Conservation (phyloP, 2,329 filamentous ascomycete genomes). For the Neophaeococcomyces aloes region DNA sequence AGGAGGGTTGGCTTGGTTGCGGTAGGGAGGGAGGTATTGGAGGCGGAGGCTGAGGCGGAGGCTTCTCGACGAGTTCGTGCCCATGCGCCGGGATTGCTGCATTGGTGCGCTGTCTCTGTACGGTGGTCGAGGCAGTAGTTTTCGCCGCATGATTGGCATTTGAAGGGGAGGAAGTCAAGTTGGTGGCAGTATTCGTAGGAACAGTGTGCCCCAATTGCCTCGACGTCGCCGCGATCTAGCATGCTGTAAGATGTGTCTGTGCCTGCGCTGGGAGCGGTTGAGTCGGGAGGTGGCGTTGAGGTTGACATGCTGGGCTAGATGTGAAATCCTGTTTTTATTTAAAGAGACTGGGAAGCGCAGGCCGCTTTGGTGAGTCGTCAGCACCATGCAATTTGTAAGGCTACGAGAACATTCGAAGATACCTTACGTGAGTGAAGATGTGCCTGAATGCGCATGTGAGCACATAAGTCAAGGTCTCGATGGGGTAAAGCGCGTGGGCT, state of each 20-base stretch:
- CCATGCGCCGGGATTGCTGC: constrained; percentile 51
- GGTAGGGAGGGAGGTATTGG: constrained; percentile 19
- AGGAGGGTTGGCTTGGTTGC: constrained; percentile 45
- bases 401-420: constrained; percentile 3
- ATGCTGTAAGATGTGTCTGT: constrained; percentile 20
- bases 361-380: constrained; percentile 1
- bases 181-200: constrained; percentile 84
- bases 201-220: constrained; percentile 82
- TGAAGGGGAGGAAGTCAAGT: constrained; percentile 91
- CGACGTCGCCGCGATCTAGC: constrained; percentile 56
- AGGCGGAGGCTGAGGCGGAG: constrained; percentile 23
- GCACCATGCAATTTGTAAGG: not conserved
- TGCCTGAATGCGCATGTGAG: too few species aligned
- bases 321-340: not conserved
- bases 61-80: constrained; percentile 36
- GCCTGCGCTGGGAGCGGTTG: too few species aligned
- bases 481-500: too few species aligned
- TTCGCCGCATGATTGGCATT: constrained; percentile 73
- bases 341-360: not conserved
- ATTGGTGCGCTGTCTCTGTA: constrained; percentile 69
- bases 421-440: too few species aligned
- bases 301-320: constrained; percentile 16
- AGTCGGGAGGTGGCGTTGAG: constrained; percentile 13
- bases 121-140: constrained; percentile 94
- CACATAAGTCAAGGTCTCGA: too few species aligned